Base-by-base conservation (phyloP, 306 rosid genomes). In the Malus fusca region DNA sequence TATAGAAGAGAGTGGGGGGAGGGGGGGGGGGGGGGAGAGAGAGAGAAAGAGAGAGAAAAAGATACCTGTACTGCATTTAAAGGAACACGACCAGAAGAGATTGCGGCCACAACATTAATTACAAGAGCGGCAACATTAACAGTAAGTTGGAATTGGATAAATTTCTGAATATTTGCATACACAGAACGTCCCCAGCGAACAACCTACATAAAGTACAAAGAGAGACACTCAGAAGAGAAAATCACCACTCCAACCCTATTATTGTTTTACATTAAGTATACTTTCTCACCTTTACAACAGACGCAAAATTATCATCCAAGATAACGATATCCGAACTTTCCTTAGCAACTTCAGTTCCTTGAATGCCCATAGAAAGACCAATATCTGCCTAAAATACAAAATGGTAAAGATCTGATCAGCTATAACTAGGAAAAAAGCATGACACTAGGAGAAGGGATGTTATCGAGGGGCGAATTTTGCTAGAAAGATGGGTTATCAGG, bases 101-200 rank as follows among this genome's bases (percentile, higher is more conserved):
- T 64, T 73, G 98, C 92, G 9, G 98, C 97, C 83, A 90, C 98
- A 48, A 95, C 97, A 86, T 95, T 95, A 62, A 95, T 95, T 64
- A 89, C 88, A 77, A 95, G 97, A 82, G 98, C 98, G 71, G 97
- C 98, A 70, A 90, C 98, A 75, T 95, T 95, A 62, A 95, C 98
- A 6, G 98, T 95, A 52, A 95, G 97, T 84, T 92, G 98, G 84
- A 95, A 95, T 83, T 95, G 98, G 81, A 95, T 95, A 82, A 95
- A 95, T 79, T 95, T 95, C 86, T 95, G 98, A 84, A 95, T 92
- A 79, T 95, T 95, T 76, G 98, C 97, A 84, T 92, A 95, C 21
- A 95, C 98, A 83, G 98, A 95, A 65, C 98, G 97, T 69, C 98
- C 98, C 98, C 98, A 95, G 53, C 97, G 95, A 72, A 95, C 98